Evolutionary conservation across 2,329 filamentous ascomycete genomes (phyloP), one percentile per base, ranked within the genome.

Genomic region (Stagonosporopsis cucurbitacearum): DNA sequence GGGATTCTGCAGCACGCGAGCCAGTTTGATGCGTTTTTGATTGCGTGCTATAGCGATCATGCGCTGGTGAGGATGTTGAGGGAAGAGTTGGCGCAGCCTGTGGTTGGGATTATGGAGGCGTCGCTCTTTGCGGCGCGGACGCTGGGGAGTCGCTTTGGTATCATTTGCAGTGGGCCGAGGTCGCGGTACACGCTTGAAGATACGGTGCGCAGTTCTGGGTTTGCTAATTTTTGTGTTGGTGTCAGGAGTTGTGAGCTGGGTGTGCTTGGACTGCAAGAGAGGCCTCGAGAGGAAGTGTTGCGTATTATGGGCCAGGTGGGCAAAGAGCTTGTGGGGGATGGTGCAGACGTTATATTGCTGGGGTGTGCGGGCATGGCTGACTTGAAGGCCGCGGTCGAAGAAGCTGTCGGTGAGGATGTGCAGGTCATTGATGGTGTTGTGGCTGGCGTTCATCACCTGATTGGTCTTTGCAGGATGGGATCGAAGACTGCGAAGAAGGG

Each of bases 351-450:
- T 3, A 54, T 81, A 19, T 67, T 76, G 6, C 62, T 83, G 23
- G 80, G 80, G 0, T 82, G 80, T 62, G 80, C 80, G 15, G 80
- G 80, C 0, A 82, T 83, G 81, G 76, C 76, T 9, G 78, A 76
- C 36, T 69, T 82, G 72, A 78, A 78, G 48, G 49, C 66, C 22
- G 77, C 77, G 4, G 79, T 82, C 37, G 79, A 82, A 58, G 70
- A 79, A 25, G 79, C 76, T 17, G 81, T 84, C 0, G 75, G 74
- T 0, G 70, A 75, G 26, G 73, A 76, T 41, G 77, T 80, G 28
- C 80, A 81, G 65, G 79, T 84, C 7, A 73, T 84, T 23, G 82
- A 84, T 70, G 80, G 81, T 0, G 82, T 84, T 1, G 75, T 78
- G 23, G 76, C 79, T 8, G 80, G 79, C 0, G 75, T 81, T 17